A percentile compares a stretch with the other conserved stretches of the same genome.
Evolutionary conservation across 1,139 yeast species (phyloP).

Genomic region (Debaryomycetaceae sp.): DNA sequence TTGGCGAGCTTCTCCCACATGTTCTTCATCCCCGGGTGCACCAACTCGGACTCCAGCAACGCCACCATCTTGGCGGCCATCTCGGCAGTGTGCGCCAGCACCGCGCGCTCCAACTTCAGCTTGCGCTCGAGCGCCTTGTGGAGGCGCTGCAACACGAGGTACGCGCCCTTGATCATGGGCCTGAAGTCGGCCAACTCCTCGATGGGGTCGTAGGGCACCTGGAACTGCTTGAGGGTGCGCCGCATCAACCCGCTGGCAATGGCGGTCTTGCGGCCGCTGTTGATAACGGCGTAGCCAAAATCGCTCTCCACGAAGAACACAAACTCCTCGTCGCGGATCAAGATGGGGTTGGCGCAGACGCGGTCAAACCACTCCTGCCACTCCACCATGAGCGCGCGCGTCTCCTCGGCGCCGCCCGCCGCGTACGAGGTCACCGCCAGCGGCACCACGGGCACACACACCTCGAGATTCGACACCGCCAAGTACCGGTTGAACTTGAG

Average conservation of each 20-base stretch:
- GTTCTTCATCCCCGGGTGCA: conserved; percentile 66
- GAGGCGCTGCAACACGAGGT: conserved; percentile 55
- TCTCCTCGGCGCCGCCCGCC: conserved; percentile 78
- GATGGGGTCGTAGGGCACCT: conserved; percentile 87
- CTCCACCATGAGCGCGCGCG: conserved; percentile 47
- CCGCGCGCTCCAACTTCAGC: conserved; percentile 49
- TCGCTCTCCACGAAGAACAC: conserved; percentile 85
- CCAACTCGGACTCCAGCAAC: conserved; percentile 47
- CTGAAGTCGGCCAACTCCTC: conserved; percentile 77
- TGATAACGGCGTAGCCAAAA: conserved; percentile 71
- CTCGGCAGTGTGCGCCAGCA: conserved; percentile 58
- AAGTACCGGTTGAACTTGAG: conserved; percentile 73
- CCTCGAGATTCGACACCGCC: conserved; percentile 79
- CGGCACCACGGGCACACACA: conserved; percentile 89
- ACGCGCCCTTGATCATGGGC: conserved; percentile 79
- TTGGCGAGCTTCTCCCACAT: conserved; percentile 80
- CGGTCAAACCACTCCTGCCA: conserved; percentile 89
- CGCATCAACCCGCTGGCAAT: conserved; percentile 83
- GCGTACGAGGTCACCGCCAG: conserved; percentile 73
- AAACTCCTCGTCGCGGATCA: conserved; percentile 84
- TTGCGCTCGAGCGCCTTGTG: conserved; percentile 51
- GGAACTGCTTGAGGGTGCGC: conserved; percentile 84
- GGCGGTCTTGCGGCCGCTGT: conserved; percentile 47
- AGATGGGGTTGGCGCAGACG: conserved; percentile 66
- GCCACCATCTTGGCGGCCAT: conserved; percentile 55